Evolutionary conservation across 2,329 filamentous ascomycete genomes (phyloP).

Genomic region (Exophiala sp.): DNA sequence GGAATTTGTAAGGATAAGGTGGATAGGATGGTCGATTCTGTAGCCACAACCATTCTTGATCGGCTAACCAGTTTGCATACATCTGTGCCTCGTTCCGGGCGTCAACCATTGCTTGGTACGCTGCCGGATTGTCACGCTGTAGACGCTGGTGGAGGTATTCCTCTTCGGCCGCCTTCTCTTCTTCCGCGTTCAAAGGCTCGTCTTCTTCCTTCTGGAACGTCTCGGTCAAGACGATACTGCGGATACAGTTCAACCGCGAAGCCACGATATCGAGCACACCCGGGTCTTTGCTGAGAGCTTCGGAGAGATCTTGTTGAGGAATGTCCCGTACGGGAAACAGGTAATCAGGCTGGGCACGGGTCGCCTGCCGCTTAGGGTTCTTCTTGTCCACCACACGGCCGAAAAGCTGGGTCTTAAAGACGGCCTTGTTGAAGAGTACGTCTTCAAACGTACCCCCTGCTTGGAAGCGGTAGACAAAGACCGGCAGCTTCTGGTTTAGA

Average conservation of each 20-base stretch:
- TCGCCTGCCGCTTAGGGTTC: constrained; percentile 63
- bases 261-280: constrained; percentile 54
- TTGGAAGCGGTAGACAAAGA: constrained; percentile 79
- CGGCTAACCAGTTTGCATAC: too few species aligned
- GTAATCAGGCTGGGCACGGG: constrained; percentile 49
- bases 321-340: constrained; percentile 55
- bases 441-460: constrained; percentile 75
- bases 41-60: too few species aligned
- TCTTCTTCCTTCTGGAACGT: constrained; percentile 66
- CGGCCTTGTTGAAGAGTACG: constrained; percentile 62
- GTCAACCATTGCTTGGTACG: constrained; percentile 17
- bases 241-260: constrained; percentile 30
- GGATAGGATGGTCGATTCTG: too few species aligned
- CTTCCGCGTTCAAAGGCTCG: constrained; percentile 55
- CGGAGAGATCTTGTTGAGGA: constrained; percentile 46
- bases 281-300: constrained; percentile 55
- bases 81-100: too few species aligned
- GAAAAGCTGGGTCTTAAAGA: constrained; percentile 79
- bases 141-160: constrained; percentile 40
- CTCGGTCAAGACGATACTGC: constrained; percentile 59
- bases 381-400: constrained; percentile 77
- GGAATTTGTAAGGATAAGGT: too few species aligned
- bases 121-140: constrained; percentile 35
- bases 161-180: constrained; percentile 51
- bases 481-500: constrained; percentile 71